Evolutionary conservation across 768 basidiomycete species (phyloP), one percentile per base, ranked within the genome.

Genomic region (Daedaleopsis sinensis): DNA sequence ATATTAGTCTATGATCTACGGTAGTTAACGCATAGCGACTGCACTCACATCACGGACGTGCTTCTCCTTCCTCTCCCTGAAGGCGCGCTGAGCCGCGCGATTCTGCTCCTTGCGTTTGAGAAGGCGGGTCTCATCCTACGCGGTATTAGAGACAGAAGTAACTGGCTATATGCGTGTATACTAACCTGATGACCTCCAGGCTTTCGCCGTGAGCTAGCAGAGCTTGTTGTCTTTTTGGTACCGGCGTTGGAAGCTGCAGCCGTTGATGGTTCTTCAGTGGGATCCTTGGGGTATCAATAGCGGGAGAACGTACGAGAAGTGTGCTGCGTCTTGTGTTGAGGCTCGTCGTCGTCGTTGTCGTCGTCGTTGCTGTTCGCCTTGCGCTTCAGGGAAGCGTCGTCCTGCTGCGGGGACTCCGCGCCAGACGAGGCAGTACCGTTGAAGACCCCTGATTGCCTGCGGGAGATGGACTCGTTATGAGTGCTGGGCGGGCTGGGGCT

Each of bases 81-180:
- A 99, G 1, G 96, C 96, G 55, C 96, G 88, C 75, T 99, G 97
- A 8, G 96, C 96, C 3, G 95, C 94, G 57, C 96, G 83, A 68
- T 99, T 99, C 77, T 98, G 96, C 68, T 98, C 93, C 77, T 98
- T 98, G 64, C 96, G 88, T 71, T 96, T 96, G 65, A 91, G 63
- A 5, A 94, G 75, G 23, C 91, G 84, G 5, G 81, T 74, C 68
- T 93, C 92, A 65, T 95, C 93, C 76, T 91, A 47, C 44, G 39
- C 27, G 55, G 42, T 54, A 46, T 38, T 2, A 55, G 13, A 10
- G n/a, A 21, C 54, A 23, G 32, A 49, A 23, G 9, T 3, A 15
- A 23, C 2, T 35, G 5, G 15, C 27, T 24, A 32, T 36, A 42
- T 18, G 35, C 39, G 16, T 39, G 5, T 15, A 5, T 43, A 57